Evolutionary conservation across 495 filamentous ascomycete genomes (phyloP).

Genomic region (Aspergillus mulundensis): DNA sequence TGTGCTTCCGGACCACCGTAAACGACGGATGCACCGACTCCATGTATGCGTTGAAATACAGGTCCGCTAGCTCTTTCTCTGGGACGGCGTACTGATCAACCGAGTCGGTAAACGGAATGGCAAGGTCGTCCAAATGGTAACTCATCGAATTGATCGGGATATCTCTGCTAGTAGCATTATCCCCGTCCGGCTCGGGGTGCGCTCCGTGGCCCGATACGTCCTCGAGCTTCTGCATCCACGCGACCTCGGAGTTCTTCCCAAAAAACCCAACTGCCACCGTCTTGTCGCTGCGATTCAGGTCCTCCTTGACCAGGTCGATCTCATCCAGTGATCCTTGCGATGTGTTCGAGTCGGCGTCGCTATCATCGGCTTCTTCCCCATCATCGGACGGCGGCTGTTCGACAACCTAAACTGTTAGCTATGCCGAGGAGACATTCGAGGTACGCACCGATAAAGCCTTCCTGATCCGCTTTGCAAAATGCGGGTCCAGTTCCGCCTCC

Average conservation of each 20-base stretch:
- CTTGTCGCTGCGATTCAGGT: constrained; percentile 49
- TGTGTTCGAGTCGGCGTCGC: constrained; percentile 24
- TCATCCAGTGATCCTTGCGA: constrained; percentile 56
- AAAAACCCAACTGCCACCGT: constrained; percentile 53
- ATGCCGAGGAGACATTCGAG: neutral
- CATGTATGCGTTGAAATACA: constrained; percentile 53
- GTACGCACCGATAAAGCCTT: constrained; percentile 31
- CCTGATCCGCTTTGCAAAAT: constrained; percentile 30
- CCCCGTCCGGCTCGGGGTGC: neutral
- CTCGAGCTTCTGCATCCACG: constrained; percentile 53
- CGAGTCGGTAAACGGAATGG: constrained; percentile 35
- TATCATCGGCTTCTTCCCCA: neutral
- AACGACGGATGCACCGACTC: constrained; percentile 54
- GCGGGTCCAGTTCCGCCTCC: constrained; percentile 25
- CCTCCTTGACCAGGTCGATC: constrained; percentile 55
- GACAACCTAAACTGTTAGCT: constrained; percentile 5
- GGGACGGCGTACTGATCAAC: constrained; percentile 51
- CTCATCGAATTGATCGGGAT: constrained; percentile 34
- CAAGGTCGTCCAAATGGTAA: constrained; percentile 56
- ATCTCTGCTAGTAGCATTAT: neutral
- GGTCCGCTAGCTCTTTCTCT: constrained; percentile 44
- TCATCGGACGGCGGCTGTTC: neutral
- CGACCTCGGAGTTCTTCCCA: constrained; percentile 59
- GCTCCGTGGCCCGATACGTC: constrained; percentile 21
- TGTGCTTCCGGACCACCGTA: constrained; percentile 46